Base-by-base conservation (phyloP, 352 stramenopile genomes). In the Phytophthora uliginosa region DNA sequence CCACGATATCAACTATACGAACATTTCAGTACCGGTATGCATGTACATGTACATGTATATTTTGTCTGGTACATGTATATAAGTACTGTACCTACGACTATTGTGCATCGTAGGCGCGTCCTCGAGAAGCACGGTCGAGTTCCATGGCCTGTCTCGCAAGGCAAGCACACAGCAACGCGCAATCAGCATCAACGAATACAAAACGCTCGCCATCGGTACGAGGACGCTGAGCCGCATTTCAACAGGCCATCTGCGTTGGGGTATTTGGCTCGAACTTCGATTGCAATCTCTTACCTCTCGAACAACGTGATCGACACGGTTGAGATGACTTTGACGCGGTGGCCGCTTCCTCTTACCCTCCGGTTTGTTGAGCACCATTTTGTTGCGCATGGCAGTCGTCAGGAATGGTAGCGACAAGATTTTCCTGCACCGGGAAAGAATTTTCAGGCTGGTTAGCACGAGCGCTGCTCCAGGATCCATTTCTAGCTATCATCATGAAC, bases 381-480 rank as follows among this genome's bases (percentile, higher is more conserved):
- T 89, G 60, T 71, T 92, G 53, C 82, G 78, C 72, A 91, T 86
- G 52, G 79, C 85, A 60, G 78, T 88, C 45, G 81, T 78, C 59
- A 94, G 70, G 77, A 93, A 92, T 54, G 87, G 87, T 48, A 94
- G 74, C 58, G 87, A 92, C 77, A 94, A 81, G 31, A 83, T 79
- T 78, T 92, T 92, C 57, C 84, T 90, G 50, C 54, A 62, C 3
- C 28, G n/a, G n/a, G 63, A 62, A 63, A 66, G 5, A 60, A 50
- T 48, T 71, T 13, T 59, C 28, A 68, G 20, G 7, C 50, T 57
- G 34, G 47, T 74, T 24, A 66, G 62, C 26, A 71, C 68, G 52
- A 63, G 62, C 42, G 17, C 22, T 47, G 24, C 51, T 8, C 58
- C 36, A 45, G 9, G 18, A 54, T 33, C 45, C n/a, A 38, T 50